Evolutionary conservation across 805 yeast species (phyloP), one percentile per base, ranked within the genome.

Genomic region (Brettanomyces anomalus): DNA sequence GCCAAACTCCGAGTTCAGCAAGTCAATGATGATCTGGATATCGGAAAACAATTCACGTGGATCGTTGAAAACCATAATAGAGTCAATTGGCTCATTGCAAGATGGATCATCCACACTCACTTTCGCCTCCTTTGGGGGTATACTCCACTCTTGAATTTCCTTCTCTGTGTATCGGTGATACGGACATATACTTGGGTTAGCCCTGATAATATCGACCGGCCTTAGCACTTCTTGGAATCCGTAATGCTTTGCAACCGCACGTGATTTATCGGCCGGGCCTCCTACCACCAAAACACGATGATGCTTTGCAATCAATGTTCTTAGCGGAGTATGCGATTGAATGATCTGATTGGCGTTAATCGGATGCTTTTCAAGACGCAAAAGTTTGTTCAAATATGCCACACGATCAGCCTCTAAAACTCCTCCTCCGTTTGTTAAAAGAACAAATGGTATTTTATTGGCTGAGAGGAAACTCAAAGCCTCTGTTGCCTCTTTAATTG

Each of bases 341-440:
- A 89, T 78, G 36, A 89, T 67, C 54, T 88, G 96, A 36, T 68
- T 60, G 3, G 77, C 71, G 24, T 72, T 63, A n/a, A 82, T 60
- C 1, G 67, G 65, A 1, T 62, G 56, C 6, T 64, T 70, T 5
- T 35, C 39, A 11, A 83, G 60, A 31, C 61, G 61, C n/a, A 58
- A 44, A 11, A 46, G 42, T 7, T 64, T 53, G 2, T 77, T 69
- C 3, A 85, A 58, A 30, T 70, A 72, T 2, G 67, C 65, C 2
- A 79, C 77, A 36, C 95, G 66, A n/a, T 68, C 71, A 4, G 54
- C 46, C 54, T 88, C 97, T 11, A 74, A 62, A 28, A 71, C 71
- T 2, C 97, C 96, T 5, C 96, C 96, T 16, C 97, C 96, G 58
- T 89, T 88, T 6, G 96, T 88, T 57, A 89, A 68, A 35, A 89